Evolutionary conservation across 1,284 basidiomycete species (phyloP).

Genomic region (Tylopilus sp.): DNA sequence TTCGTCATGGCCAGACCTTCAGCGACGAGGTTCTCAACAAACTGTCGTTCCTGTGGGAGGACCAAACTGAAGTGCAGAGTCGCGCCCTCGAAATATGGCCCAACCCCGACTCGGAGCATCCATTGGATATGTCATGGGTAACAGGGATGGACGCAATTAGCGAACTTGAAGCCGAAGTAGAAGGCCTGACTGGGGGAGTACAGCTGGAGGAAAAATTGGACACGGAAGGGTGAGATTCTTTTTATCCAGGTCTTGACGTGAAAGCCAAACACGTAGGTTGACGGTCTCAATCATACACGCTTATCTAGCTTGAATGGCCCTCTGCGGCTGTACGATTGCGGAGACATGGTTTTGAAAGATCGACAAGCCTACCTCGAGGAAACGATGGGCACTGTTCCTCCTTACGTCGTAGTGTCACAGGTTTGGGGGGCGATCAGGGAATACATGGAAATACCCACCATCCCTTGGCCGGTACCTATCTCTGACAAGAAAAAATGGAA

Average conservation of each 20-base stretch:
- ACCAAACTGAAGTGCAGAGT: not conserved
- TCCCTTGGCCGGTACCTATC: slow-evolving; percentile 9
- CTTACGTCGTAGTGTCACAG: slow-evolving; percentile 12
- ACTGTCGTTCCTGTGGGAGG: not conserved
- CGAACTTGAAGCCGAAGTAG: not conserved
- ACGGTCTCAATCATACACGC: not conserved
- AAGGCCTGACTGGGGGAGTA: not conserved
- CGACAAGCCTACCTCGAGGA: slow-evolving; percentile 6
- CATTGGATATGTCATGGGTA: not conserved
- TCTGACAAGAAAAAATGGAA: slow-evolving; percentile 5
- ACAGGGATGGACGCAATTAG: not conserved
- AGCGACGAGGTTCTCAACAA: not conserved
- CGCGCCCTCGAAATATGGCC: not conserved
- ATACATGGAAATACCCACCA: not conserved
- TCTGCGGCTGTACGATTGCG: slow-evolving; percentile 10
- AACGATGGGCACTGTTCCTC: slow-evolving; percentile 2
- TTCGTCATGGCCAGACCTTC: not conserved
- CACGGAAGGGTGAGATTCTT: not conserved
- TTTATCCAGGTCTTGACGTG: not conserved
- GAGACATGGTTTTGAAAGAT: slow-evolving; percentile 3
- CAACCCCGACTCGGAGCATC: not conserved
- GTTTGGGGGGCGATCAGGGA: slow-evolving; percentile 11
- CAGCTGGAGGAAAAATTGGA: not conserved
- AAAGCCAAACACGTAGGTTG: too few relatives aligned
- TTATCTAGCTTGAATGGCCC: not conserved